Conservation (phyloP, 768 basidiomycete genomes). For the Cantharellus cinnabarinus region DNA sequence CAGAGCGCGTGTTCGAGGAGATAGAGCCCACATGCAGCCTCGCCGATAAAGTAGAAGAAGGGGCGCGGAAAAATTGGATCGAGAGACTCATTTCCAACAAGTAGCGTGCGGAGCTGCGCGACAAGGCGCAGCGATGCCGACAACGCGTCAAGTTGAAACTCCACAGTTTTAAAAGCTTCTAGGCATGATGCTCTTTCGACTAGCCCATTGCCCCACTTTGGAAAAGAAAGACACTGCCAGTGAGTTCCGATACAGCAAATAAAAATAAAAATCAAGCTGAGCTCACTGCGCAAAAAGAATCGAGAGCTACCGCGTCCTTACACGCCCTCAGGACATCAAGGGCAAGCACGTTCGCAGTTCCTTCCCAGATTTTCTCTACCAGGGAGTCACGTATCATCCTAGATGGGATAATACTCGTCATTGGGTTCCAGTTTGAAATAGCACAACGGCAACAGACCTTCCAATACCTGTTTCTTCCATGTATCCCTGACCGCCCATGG, state of each 20-base stretch:
- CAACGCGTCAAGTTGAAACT: slow-evolving; percentile 8
- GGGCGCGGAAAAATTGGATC: slow-evolving; percentile 33
- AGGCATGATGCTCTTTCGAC: no score
- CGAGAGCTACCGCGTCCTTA: slow-evolving; percentile 23
- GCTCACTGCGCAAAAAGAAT: slow-evolving; percentile 21
- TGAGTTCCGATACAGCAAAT: slow-evolving; percentile 8
- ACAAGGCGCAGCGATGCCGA: background rate
- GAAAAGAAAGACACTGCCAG: background rate
- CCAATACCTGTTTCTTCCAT: slow-evolving; percentile 68
- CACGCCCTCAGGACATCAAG: slow-evolving; percentile 43
- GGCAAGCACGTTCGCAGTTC: slow-evolving; percentile 37
- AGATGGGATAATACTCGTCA: background rate
- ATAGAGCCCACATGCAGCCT: slow-evolving; percentile 30
- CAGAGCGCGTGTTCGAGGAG: slow-evolving; percentile 54
- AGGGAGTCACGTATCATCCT: slow-evolving; percentile 43
- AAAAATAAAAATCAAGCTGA: slow-evolving; percentile 18
- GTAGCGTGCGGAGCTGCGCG: slow-evolving; percentile 13
- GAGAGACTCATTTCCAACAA: slow-evolving; percentile 8
- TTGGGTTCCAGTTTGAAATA: background rate
- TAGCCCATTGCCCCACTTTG: no score
- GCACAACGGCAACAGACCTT: slow-evolving; percentile 15
- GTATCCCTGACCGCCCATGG: slow-evolving; percentile 59
- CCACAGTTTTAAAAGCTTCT: slow-evolving; percentile 28
- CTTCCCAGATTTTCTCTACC: slow-evolving; percentile 76
- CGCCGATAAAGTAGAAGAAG: slow-evolving; percentile 37